These are phyloP conservation scores for Petunia hybrid DNA, from an alignment of 305 asterid genomes.

Conservation along the genomic window DNA sequence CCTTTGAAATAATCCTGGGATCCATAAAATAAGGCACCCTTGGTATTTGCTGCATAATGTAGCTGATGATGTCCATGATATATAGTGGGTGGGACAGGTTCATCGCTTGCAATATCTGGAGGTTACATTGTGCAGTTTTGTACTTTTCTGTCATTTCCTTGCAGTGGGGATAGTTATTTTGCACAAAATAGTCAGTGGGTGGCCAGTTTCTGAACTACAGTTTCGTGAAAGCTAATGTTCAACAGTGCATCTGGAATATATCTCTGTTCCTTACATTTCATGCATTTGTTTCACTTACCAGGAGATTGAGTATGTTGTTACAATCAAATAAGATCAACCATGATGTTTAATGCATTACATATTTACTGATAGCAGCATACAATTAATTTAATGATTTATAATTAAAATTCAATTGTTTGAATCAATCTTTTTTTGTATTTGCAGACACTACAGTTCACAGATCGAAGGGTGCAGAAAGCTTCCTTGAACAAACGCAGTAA, in stretches of 20 bases:
- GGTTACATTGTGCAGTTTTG: background rate
- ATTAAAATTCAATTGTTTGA: too few species aligned
- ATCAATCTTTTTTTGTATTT: background rate
- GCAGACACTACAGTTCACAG: slow-evolving; percentile 21
- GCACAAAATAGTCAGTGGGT: background rate
- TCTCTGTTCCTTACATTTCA: background rate
- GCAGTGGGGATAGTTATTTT: background rate
- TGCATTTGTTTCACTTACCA: background rate
- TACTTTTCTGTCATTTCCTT: slow-evolving; percentile 4
- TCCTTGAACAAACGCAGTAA: background rate
- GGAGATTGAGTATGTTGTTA: background rate
- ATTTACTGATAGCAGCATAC: background rate
- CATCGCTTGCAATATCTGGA: slow-evolving; percentile 4
- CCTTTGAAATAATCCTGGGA: slow-evolving; percentile 9
- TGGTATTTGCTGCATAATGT: too few species aligned
- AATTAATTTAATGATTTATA: background rate
- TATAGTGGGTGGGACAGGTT: background rate
- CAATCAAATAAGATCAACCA: background rate
- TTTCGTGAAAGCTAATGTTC: background rate
- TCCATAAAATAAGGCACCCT: too few species aligned
- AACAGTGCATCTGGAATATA: background rate
- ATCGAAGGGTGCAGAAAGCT: slow-evolving; percentile 7
- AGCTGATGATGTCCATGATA: background rate
- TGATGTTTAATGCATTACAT: background rate
- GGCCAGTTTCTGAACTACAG: background rate